Base-by-base conservation (phyloP, 2,329 filamentous ascomycete species). In the Ilyonectria robusta region DNA sequence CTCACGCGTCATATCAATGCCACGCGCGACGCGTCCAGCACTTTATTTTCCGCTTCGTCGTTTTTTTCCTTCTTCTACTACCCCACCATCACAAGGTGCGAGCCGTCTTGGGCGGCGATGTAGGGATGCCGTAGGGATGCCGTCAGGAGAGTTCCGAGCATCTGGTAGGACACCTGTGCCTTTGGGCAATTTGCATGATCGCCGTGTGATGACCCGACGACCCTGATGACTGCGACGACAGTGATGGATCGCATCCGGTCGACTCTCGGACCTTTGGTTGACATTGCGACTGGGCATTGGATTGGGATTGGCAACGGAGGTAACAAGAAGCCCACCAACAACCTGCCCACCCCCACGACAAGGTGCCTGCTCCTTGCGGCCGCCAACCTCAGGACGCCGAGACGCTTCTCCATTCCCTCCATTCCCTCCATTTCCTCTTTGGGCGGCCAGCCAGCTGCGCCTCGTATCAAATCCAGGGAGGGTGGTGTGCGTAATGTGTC, bases 371-470 rank as follows among this genome's bases (percentile, higher is more conserved):
- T 66, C 64, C 66, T 62, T 75, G 70, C 73, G 73, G 70, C 73
- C 73, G 73, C 66, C 64, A 72, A 70, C 65, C 66, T 72, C 72
- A 75, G 72, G 72, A 74, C 61, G 67, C 67, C 66, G 64, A 68
- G 58, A 46, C 21, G 53, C 59, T 65, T 67, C 61, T 51, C 47
- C 40, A 42, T 42, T n/a, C 17, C 23, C 23, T 23, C 21, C 21
- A 21, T 21, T 21, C 3, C 40, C 40, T 42, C 56, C 62, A 57
- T 59, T 75, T 67, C 73, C 70, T 51, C 57, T 74, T 72, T 55
- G 60, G 75, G 70, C 65, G 29, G 19, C 48, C 66, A 51, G 19
- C 29, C 47, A 54, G 61, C 42, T 63, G 67, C 65, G 64, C 62
- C 71, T 71, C 59, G 56, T 65, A 67, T 71, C 67, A 70, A 53